phyloP scores from a whole-genome alignment of 108 stramenopile genomes.

The Licmophora abbreviata region DNA sequence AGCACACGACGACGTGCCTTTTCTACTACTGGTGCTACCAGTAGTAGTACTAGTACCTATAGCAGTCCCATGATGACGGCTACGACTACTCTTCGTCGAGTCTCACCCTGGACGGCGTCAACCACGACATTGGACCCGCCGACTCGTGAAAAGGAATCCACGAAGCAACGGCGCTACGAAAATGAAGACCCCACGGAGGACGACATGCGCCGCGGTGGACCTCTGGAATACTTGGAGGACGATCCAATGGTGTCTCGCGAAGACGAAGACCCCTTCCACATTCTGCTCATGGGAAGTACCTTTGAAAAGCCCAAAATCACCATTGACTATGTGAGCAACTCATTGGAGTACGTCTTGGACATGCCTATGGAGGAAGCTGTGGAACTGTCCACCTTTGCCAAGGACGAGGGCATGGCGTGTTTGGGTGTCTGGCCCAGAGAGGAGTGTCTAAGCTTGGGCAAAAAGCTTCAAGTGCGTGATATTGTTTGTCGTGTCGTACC shows the following conservation, averaged over 20 bases:
- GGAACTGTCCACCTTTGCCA: slow-evolving; percentile 45
- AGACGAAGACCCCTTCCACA: slow-evolving; percentile 76
- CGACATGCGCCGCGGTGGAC: slow-evolving; percentile 24
- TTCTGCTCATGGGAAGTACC: slow-evolving; percentile 59
- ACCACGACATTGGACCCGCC: slow-evolving; percentile 23
- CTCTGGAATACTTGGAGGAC: slow-evolving; percentile 65
- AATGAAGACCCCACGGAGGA: slow-evolving; percentile 31
- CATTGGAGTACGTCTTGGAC: slow-evolving; percentile 57
- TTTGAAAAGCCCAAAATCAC: slow-evolving; percentile 64
- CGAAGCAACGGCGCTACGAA: slow-evolving; percentile 21
- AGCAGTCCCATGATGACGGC: too few species aligned
- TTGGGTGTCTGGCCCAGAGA: slow-evolving; percentile 74
- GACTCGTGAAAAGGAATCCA: slow-evolving; percentile 9
- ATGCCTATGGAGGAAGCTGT: slow-evolving; percentile 72
- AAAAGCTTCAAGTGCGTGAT: slow-evolving; percentile 59
- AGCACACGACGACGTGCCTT: too few species aligned
- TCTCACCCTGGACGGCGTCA: too few species aligned
- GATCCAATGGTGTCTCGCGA: slow-evolving; percentile 45
- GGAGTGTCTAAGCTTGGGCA: slow-evolving; percentile 61
- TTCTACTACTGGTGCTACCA: too few species aligned
- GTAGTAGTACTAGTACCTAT: too few species aligned
- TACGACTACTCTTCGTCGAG: too few species aligned
- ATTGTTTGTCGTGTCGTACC: slow-evolving; percentile 72
- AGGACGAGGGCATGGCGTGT: slow-evolving; percentile 56
- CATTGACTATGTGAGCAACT: slow-evolving; percentile 49